A percentile compares a stretch with the other conserved stretches of the same genome.
Conservation (phyloP, 176 grass and related monocot species). For the Saccharum spontaneum region DNA sequence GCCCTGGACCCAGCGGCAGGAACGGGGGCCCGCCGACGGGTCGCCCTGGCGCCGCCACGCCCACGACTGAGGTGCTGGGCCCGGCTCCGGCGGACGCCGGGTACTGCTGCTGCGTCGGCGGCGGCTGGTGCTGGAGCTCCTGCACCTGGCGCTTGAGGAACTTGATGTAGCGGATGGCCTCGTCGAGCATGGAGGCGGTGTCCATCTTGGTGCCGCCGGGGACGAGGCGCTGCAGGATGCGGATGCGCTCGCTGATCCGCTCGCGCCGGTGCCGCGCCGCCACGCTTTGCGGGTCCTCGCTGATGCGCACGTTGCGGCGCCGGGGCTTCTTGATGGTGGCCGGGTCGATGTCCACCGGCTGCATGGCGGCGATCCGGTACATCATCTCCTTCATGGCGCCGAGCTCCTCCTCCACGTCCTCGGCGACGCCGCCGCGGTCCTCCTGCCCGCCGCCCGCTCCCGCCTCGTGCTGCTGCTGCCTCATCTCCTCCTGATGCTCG, state of each 20-base stretch:
- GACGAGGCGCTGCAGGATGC: slow-evolving; percentile 87
- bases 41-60: neutral
- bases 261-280: slow-evolving; percentile 84
- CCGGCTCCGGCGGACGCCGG: neutral
- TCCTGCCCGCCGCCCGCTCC: neutral
- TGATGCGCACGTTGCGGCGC: slow-evolving; percentile 86
- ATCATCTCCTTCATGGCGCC: slow-evolving; percentile 98
- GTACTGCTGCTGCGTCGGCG: neutral
- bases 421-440: neutral
- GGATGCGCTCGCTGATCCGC: slow-evolving; percentile 87
- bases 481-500: slow-evolving; percentile 29
- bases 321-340: slow-evolving; percentile 79
- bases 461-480: slow-evolving; percentile 10
- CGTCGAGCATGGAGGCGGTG: slow-evolving; percentile 91
- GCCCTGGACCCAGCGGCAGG: slow-evolving; percentile 34
- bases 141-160: slow-evolving; percentile 93
- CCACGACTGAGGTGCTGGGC: slow-evolving; percentile 32
- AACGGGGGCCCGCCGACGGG: slow-evolving; percentile 17
- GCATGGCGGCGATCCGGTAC: slow-evolving; percentile 95
- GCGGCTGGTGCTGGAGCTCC: slow-evolving; percentile 62
- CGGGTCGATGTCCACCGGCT: slow-evolving; percentile 91
- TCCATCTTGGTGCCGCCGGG: slow-evolving; percentile 97
- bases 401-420: slow-evolving; percentile 62
- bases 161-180: slow-evolving; percentile 95
- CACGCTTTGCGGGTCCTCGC: slow-evolving; percentile 89